A percentile compares a stretch with the other conserved stretches of the same genome.
These are phyloP conservation scores for Fusarium sp. DNA, from an alignment of 2,329 filamentous ascomycete genomes.

Conservation along the genomic window DNA sequence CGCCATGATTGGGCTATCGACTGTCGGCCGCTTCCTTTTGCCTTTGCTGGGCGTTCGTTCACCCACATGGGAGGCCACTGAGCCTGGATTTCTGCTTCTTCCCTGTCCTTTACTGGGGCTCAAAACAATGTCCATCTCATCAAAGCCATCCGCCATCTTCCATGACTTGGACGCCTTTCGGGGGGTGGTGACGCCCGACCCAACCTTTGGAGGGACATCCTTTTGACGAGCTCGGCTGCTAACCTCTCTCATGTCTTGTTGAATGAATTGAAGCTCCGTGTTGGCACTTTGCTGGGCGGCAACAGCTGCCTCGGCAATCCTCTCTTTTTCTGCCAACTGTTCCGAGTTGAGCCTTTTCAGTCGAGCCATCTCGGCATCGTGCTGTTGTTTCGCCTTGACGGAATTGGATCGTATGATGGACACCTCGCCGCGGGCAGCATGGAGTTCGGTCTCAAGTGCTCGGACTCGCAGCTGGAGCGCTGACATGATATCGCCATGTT, in stretches of 20 bases:
- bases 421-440: slow-evolving; percentile 72
- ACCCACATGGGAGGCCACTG: slow-evolving; percentile 55
- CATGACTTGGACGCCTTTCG: slow-evolving; percentile 65
- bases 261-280: slow-evolving; percentile 75
- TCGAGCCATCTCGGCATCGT: slow-evolving; percentile 67
- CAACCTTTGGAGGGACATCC: slow-evolving; percentile 45
- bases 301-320: slow-evolving; percentile 68
- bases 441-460: slow-evolving; percentile 63
- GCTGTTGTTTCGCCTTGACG: slow-evolving; percentile 66
- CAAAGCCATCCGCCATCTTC: slow-evolving; percentile 77
- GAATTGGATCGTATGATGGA: slow-evolving; percentile 77
- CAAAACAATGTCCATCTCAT: slow-evolving; percentile 66
- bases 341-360: slow-evolving; percentile 71
- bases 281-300: slow-evolving; percentile 70
- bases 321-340: slow-evolving; percentile 68
- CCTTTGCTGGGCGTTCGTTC: slow-evolving; percentile 69
- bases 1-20: slow-evolving; percentile 71
- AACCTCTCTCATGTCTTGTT: slow-evolving; percentile 73
- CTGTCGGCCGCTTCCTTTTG: slow-evolving; percentile 72
- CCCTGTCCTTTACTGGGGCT: slow-evolving; percentile 62
- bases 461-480: slow-evolving; percentile 61
- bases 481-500: slow-evolving; percentile 50
- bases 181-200: slow-evolving; percentile 59
- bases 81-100: slow-evolving; percentile 50
- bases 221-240: slow-evolving; percentile 58